Percentiles rank a stretch among this genome's conserved stretches.
Evolutionary conservation across 2,329 filamentous ascomycete genomes (phyloP).

Genomic region (Fusarium proliferatum): DNA sequence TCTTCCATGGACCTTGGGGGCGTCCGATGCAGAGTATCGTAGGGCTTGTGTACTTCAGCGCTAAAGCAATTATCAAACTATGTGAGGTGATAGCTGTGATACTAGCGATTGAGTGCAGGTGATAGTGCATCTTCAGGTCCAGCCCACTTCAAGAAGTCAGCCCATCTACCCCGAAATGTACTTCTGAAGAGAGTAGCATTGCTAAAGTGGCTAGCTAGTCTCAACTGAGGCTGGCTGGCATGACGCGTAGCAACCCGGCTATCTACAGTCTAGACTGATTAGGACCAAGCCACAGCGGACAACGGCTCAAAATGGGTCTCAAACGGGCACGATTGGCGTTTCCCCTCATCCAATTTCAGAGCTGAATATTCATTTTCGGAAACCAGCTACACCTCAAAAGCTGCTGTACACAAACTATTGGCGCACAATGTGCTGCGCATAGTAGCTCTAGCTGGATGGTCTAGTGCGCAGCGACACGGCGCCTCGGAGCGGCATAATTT

Average conservation of each 20-base stretch:
- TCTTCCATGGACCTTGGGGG: not conserved
- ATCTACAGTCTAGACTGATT: not conserved
- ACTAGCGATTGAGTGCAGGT: rapidly evolving
- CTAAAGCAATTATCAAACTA: not conserved
- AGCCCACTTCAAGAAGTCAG: not conserved
- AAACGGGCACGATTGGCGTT: not conserved
- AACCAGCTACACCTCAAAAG: not conserved
- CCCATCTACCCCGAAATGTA: not conserved
- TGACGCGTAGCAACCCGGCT: not conserved
- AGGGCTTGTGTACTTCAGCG: too few species aligned
- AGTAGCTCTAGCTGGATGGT: too few species aligned
- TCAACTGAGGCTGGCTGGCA: not conserved
- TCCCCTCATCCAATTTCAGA: not conserved
- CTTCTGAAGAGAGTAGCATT: too few species aligned
- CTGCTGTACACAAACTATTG: not conserved
- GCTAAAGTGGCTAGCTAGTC: not conserved
- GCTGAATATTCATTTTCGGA: not conserved
- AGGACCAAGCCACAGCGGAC: not conserved
- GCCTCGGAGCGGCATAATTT: not conserved
- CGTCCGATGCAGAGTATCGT: not conserved
- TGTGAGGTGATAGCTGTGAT: not conserved
- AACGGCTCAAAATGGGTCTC: not conserved
- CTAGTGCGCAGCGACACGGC: not conserved
- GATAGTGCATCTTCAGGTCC: not conserved
- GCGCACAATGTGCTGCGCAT: not conserved